Evolutionary conservation across 768 basidiomycete genomes (phyloP).

Genomic region (Leccinum boreale): DNA sequence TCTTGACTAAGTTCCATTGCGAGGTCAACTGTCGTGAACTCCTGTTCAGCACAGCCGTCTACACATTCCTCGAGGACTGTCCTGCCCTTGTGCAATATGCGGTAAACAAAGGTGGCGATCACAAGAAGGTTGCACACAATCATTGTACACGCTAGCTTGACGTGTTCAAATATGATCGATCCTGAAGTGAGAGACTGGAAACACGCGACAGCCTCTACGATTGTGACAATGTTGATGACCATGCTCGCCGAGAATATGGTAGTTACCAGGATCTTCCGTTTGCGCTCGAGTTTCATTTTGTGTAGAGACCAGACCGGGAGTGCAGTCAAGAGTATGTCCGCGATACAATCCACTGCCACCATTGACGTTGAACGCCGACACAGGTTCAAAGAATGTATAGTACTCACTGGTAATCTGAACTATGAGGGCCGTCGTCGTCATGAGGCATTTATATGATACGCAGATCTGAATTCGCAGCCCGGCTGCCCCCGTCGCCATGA

Average conservation of each 20-base stretch:
- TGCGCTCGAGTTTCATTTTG: slow-evolving; percentile 11
- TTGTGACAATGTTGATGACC: slow-evolving; percentile 19
- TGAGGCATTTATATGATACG: slow-evolving; percentile 3
- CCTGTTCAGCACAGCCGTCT: not conserved
- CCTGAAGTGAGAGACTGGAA: slow-evolving; percentile 3
- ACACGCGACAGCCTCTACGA: slow-evolving; percentile 11
- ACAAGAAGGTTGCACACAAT: slow-evolving; percentile 25
- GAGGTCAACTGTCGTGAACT: slow-evolving; percentile 16
- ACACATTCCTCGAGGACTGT: not conserved
- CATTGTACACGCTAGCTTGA: slow-evolving; percentile 18
- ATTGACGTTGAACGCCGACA: not conserved
- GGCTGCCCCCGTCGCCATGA: slow-evolving; percentile 7
- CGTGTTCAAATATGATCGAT: slow-evolving; percentile 19
- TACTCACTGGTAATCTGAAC: slow-evolving; percentile 22
- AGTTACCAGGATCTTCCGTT: slow-evolving; percentile 16
- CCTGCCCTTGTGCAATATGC: slow-evolving; percentile 1
- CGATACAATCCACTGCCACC: slow-evolving; percentile 19
- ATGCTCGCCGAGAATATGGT: slow-evolving; percentile 22
- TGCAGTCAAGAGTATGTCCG: slow-evolving; percentile 18
- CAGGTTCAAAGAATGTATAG: not conserved
- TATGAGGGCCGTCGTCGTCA: slow-evolving; percentile 4
- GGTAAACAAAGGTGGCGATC: slow-evolving; percentile 20
- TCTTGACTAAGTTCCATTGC: not conserved
- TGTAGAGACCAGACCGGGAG: slow-evolving; percentile 20
- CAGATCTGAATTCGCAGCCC: slow-evolving; percentile 14